Conservation (phyloP, 192 early-diverging fungal genomes). For the Coemansia asiatica region DNA sequence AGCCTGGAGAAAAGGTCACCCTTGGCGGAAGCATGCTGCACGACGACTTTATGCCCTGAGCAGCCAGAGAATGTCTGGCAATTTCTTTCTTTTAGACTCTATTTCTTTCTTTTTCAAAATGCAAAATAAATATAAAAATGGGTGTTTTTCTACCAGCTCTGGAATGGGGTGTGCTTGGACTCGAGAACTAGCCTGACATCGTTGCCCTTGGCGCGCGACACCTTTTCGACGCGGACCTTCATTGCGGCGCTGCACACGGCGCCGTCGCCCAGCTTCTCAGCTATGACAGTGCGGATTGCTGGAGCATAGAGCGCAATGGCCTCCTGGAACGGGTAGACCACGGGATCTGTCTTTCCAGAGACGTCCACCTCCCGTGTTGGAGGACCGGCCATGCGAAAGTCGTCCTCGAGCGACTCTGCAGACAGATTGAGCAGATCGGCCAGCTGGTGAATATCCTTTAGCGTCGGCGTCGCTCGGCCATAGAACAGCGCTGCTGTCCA, state of each 20-base stretch:
- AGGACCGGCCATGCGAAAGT: slow-evolving; percentile 44
- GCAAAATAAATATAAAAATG: not conserved
- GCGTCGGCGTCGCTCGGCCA: slow-evolving; percentile 59
- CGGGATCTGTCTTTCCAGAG: slow-evolving; percentile 17
- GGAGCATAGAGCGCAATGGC: slow-evolving; percentile 47
- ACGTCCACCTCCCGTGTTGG: slow-evolving; percentile 21
- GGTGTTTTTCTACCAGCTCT: slow-evolving; percentile 35
- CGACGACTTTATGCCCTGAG: slow-evolving; percentile 52
- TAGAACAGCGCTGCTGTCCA: slow-evolving; percentile 71
- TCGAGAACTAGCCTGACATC: slow-evolving; percentile 36
- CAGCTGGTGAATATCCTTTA: slow-evolving; percentile 40
- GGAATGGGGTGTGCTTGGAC: slow-evolving; percentile 31
- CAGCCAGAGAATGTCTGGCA: not conserved
- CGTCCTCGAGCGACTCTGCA: slow-evolving; percentile 44
- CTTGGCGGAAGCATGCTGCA: slow-evolving; percentile 68
- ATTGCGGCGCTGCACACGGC: slow-evolving; percentile 31
- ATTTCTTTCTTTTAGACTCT: not conserved
- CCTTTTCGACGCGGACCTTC: slow-evolving; percentile 40
- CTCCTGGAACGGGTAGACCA: slow-evolving; percentile 39
- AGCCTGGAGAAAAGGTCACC: slow-evolving; percentile 89
- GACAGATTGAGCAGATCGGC: slow-evolving; percentile 47
- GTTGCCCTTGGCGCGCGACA: slow-evolving; percentile 11
- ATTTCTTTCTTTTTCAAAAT: slow-evolving; percentile 1
- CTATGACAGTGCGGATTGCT: slow-evolving; percentile 37
- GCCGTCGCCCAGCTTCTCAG: slow-evolving; percentile 48